phyloP scores from a whole-genome alignment of 805 yeast genomes.

The Sugiyamaella mastotermitis region DNA sequence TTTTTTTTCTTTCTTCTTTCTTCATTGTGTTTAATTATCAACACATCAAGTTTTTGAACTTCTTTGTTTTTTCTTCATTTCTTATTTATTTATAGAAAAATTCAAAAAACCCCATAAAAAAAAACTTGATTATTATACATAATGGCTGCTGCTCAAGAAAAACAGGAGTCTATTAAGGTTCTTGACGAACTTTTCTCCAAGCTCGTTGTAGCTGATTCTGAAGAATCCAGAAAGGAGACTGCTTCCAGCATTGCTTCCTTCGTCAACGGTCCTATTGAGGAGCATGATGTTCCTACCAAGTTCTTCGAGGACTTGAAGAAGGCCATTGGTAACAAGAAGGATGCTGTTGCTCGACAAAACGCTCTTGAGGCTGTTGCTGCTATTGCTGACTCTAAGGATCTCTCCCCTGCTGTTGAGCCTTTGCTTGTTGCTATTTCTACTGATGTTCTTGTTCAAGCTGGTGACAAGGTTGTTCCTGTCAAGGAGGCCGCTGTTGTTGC shows the following conservation, averaged over 20 bases:
- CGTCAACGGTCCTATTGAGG: constrained; percentile 94
- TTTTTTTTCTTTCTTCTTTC: no score
- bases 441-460: constrained; percentile 68
- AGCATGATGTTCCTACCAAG: constrained; percentile 92
- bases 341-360: constrained; percentile 53
- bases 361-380: constrained; percentile 80
- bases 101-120: no score
- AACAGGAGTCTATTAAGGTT: constrained; percentile 45
- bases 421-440: constrained; percentile 73
- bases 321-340: constrained; percentile 78
- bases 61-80: no score
- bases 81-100: no score
- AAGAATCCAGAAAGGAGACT: constrained; percentile 75
- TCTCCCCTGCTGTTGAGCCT: constrained; percentile 95
- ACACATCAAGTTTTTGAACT: no score
- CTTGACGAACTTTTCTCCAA: constrained; percentile 89
- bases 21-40: no score
- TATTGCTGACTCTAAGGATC: constrained; percentile 67
- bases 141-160: constrained; percentile 21
- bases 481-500: constrained; percentile 72
- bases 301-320: constrained; percentile 74
- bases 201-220: constrained; percentile 76
- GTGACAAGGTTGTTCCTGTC: constrained; percentile 81
- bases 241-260: constrained; percentile 87
- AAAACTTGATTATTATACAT: constrained; percentile 1